Evolutionary conservation across 768 basidiomycete genomes (phyloP), one percentile per base, ranked within the genome.

Genomic region (Auriscalpium orientale): DNA sequence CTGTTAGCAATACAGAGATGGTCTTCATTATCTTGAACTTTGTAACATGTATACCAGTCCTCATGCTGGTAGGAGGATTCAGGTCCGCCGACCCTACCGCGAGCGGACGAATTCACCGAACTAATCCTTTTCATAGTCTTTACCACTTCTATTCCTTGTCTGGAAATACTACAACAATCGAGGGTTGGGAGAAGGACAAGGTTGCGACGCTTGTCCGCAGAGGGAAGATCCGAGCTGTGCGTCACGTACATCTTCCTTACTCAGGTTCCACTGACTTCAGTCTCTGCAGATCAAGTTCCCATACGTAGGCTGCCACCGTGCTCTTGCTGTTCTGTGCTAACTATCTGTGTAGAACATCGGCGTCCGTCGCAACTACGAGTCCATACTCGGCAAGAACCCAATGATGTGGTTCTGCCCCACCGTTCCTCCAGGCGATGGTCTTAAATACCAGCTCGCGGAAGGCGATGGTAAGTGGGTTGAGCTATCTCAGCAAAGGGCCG

Each of bases 181-280:
- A 99, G 72, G 84, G 89, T 0, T 95, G 91, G 91, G 97, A 99
- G 70, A 98, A 98, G 71, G 94, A 98, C 66, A 95, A 89, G 70
- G 92, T 84, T 1, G 87, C 93, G 5, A 88, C 83, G 0, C 78
- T 99, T 62, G 83, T 91, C 51, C 81, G 88, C 18, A 76, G 87
- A 56, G 95, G 95, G 6, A 91, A 89, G 69, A 87, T 98, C 56
- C 82, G 78, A 51, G 88, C 93, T 72, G 89, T 89, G 37, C 16
- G 64, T 47, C 10, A 53, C 20, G 65, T 63, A 34, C 20, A 48
- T 36, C 50, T 47, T 36, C 21, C 46, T 7, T 15, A 34, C 33
- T 22, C 28, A 12, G 18, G 13, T 12, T 35, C n/a, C 47, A 20
- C 20, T 56, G 8, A 45, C 38, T 18, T 38, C 21, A 33, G 28